A percentile compares a stretch with the other conserved stretches of the same genome.
phyloP scores from a whole-genome alignment of 495 filamentous ascomycete species.

The Annulohypoxylon bovei region DNA sequence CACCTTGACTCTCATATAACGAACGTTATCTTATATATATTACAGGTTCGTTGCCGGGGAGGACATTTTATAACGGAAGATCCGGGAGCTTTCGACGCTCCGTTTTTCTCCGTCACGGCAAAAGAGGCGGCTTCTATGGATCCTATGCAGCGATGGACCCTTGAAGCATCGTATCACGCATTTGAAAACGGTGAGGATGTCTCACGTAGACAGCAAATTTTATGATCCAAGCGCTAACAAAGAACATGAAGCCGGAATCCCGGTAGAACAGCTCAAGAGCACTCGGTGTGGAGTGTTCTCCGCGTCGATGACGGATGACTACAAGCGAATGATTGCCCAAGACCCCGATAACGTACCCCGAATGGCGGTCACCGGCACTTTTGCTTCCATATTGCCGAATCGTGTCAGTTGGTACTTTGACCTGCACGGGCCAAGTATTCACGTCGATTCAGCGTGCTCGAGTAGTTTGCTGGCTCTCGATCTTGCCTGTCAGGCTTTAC shows the following conservation, averaged over 20 bases:
- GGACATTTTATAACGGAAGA: slow-evolving; percentile 55
- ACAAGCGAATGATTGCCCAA: slow-evolving; percentile 36
- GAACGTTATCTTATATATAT: slow-evolving; percentile 2
- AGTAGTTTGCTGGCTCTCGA: slow-evolving; percentile 67
- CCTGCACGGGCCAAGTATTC: slow-evolving; percentile 61
- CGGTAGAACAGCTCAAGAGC: slow-evolving; percentile 32
- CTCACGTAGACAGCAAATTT: neutral
- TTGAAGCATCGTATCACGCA: slow-evolving; percentile 64
- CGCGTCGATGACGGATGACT: slow-evolving; percentile 48
- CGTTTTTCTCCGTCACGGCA: slow-evolving; percentile 67
- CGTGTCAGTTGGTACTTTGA: slow-evolving; percentile 63
- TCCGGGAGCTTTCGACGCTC: slow-evolving; percentile 56
- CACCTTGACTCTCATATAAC: neutral
- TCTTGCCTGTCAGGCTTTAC: slow-evolving; percentile 78
- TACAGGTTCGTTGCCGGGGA: slow-evolving; percentile 32
- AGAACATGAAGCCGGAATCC: slow-evolving; percentile 35
- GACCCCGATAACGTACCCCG: slow-evolving; percentile 44
- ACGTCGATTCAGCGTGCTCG: slow-evolving; percentile 82
- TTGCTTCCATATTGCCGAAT: slow-evolving; percentile 57
- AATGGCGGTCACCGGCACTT: slow-evolving; percentile 44
- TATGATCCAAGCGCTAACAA: slow-evolving; percentile 7
- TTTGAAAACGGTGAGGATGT: slow-evolving; percentile 47
- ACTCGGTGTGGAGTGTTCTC: slow-evolving; percentile 45
- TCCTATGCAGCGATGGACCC: slow-evolving; percentile 47
- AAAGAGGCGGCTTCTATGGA: slow-evolving; percentile 60